Evolutionary conservation across 176 grass and related monocot genomes (phyloP), one percentile per base, ranked within the genome.

Genomic region (Phoenix dactylifera): DNA sequence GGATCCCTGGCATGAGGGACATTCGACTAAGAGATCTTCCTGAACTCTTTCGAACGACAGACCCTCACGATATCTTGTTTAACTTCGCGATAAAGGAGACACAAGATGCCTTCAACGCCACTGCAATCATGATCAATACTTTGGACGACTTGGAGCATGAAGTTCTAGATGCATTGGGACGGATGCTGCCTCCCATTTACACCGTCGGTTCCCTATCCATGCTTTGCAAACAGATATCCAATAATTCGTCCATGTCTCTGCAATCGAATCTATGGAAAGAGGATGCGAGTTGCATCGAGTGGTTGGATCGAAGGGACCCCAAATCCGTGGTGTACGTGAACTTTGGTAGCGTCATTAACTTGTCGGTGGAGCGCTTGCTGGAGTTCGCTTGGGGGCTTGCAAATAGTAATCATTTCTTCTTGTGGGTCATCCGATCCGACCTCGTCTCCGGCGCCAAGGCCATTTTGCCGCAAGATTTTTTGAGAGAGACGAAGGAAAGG

Each of bases 81-180:
- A 60, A 54, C 16, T 52, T 26, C 74, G 3, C 7, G 5, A 22
- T 70, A 6, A 25, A 59, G n/a, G 63, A 81, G 48, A 76, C 72
- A 64, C 28, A 22, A 0, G 49, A 29, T 20, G 74, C 74, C 18
- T 48, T 6, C 54, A 32, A 15, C 14, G 57, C 78, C 19, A 19
- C 7, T 14, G 83, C 74, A 25, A 66, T 81, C 51, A 22, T 86
- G 29, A 6, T 86, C 53, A 86, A 86, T 57, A 81, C 83, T 6
- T 57, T 86, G 25, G 15, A 74, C 57, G 74, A 77, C 24, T 20
- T 81, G 25, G 78, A 86, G 74, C 69, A 54, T 10, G 68, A 77
- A 14, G 74, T 82, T 0, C 18, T 76, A 12, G 70, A 82, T 58
- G 79, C 71, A 2, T 75, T 82, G 51, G 2, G 9, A 14, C 35